These are phyloP conservation scores for Nepenthes gracilis DNA, from an alignment of 148 eudicot genomes.

Conservation along the genomic window DNA sequence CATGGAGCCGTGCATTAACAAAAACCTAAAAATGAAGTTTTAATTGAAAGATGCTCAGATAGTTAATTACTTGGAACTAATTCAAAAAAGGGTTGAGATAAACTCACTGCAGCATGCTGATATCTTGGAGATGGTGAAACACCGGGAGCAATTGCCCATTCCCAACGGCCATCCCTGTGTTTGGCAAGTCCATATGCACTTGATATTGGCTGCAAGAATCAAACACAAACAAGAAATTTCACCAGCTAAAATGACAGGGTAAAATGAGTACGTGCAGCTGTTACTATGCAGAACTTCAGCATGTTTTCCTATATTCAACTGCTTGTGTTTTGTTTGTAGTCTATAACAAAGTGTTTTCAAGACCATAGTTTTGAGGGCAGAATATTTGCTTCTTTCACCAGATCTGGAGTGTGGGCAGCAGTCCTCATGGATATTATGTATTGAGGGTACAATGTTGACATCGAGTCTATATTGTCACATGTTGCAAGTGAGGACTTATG, in stretches of 20 bases:
- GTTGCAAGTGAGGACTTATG: too few relatives aligned
- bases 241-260: neutral
- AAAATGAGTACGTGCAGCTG: too few relatives aligned
- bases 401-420: too few relatives aligned
- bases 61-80: neutral
- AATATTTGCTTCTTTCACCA: too few relatives aligned
- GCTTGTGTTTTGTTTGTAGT: too few relatives aligned
- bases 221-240: neutral
- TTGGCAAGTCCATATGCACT: constrained; percentile 98
- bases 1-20: constrained; percentile 97
- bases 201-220: constrained; percentile 60
- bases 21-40: constrained; percentile 48
- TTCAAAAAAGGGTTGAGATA: neutral
- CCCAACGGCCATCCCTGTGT: constrained; percentile 99
- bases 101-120: constrained; percentile 90
- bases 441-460: too few relatives aligned
- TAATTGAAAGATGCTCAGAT: constrained; percentile 3
- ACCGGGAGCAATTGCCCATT: constrained; percentile 99
- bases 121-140: constrained; percentile 97
- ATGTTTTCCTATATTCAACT: too few relatives aligned
- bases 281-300: too few relatives aligned
- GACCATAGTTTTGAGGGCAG: too few relatives aligned
- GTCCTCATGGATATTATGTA: too few relatives aligned
- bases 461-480: too few relatives aligned
- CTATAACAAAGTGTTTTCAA: too few relatives aligned